Base-by-base conservation (phyloP, 352 stramenopile genomes). In the Pythium diclinum region DNA sequence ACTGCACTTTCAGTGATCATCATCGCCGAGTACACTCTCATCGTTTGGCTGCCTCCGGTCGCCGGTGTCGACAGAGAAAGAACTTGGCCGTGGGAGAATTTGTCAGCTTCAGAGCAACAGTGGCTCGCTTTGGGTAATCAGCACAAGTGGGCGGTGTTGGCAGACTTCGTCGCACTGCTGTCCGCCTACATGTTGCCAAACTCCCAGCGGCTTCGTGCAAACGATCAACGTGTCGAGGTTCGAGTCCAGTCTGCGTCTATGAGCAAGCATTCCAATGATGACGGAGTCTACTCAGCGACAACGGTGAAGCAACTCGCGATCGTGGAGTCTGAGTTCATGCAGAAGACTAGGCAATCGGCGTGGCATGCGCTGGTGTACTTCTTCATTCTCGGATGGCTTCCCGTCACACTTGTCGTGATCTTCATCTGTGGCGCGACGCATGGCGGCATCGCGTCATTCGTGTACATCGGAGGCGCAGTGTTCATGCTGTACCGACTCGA, bases 401-500 rank as follows among this genome's bases (percentile, higher is more conserved):
- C 78, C n/a, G 42, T 91, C 11, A 69, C 87, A 0, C 72, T 95
- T 8, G 63, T 94, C 16, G 57, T 91, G 0, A 78, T 91, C 16
- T 95, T 95, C 59, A 65, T 91, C 2, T 82, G 85, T 44, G 86
- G 86, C 34, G 79, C 83, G 2, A 81, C 77, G 14, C 77, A 92
- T 59, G 85, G 85, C 10, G 86, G 86, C 7, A 65, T 87, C 3
- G 74, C 79, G n/a, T 95, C 87, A 0, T 78, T 90, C 14, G 75
- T 83, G 13, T 95, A 95, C 46, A 78, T 94, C n/a, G 68, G 84
- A 17, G 71, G 68, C 14, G 76, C 85, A 0, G 66, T 94, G 6
- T 72, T 82, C 46, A 92, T 95, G 81, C 61, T 95, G 3, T 94
- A 90, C 68, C 76, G 81, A 30, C 69, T 94, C 19, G 85, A 95